Evolutionary conservation across 345 rosid genomes (phyloP).

Genomic region (Gynandropsis gynandra): DNA sequence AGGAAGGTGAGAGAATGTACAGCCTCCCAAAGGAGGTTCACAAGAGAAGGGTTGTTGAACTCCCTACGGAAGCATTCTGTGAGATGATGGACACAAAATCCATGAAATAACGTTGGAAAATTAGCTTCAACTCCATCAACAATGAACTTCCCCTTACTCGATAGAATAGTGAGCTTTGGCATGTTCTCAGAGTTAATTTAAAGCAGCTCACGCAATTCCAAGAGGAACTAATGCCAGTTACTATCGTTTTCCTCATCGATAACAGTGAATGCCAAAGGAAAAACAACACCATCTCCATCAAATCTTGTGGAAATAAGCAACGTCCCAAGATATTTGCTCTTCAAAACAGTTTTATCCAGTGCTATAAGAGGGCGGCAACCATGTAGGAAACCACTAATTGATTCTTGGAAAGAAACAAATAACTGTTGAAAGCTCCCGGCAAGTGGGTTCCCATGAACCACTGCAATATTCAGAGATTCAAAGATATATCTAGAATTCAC

Average conservation of each 20-base stretch:
- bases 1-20: constrained; percentile 57
- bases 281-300: constrained; percentile 80
- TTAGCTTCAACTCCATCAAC: constrained; percentile 77
- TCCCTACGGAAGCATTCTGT: constrained; percentile 57
- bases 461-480: constrained; percentile 62
- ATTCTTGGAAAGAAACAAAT: constrained; percentile 74
- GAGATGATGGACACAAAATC: constrained; percentile 66
- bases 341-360: constrained; percentile 57
- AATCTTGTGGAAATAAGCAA: constrained; percentile 80
- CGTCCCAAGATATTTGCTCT: constrained; percentile 72
- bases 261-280: constrained; percentile 78
- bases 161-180: constrained; percentile 80
- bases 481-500: no score
- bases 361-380: constrained; percentile 83
- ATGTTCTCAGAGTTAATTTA: constrained; percentile 68
- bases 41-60: constrained; percentile 63
- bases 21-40: constrained; percentile 78
- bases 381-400: constrained; percentile 69
- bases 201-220: constrained; percentile 65
- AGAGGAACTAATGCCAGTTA: constrained; percentile 84
- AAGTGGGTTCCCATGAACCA: constrained; percentile 47
- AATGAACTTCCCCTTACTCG: constrained; percentile 58
- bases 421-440: constrained; percentile 70
- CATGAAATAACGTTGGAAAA: constrained; percentile 84
- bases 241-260: constrained; percentile 68